Conservation (phyloP, 495 filamentous ascomycete genomes). For the Talaromyces trachyspermus region DNA sequence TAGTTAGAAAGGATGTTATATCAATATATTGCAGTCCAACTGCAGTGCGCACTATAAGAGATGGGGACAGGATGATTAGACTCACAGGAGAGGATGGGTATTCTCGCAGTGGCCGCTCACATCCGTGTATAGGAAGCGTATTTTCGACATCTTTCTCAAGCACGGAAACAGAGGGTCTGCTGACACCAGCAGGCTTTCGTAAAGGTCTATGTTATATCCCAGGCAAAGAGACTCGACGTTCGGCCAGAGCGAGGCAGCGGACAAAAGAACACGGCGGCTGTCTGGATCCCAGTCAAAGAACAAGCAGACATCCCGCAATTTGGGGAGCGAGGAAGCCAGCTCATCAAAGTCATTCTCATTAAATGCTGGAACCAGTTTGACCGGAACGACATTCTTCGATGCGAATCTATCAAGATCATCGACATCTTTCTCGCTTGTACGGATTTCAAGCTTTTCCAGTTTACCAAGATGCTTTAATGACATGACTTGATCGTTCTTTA, state of each 20-base stretch:
- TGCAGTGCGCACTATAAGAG: too few species aligned
- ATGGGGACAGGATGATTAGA: too few species aligned
- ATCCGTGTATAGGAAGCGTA: too few species aligned
- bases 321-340: not conserved
- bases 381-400: not conserved
- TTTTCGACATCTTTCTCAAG: not conserved
- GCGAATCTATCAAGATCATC: not conserved
- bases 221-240: not conserved
- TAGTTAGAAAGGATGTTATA: too few species aligned
- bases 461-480: not conserved
- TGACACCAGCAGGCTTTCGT: not conserved
- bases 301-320: not conserved
- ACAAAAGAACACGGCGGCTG: not conserved
- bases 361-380: not conserved
- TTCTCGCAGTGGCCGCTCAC: too few species aligned
- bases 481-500: not conserved
- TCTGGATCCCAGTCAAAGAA: not conserved
- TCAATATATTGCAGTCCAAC: too few species aligned
- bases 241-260: not conserved
- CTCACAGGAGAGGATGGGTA: too few species aligned
- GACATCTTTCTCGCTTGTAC: not conserved
- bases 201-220: slow-evolving; percentile 2
- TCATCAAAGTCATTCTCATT: slow-evolving; percentile 1
- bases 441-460: not conserved
- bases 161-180: not conserved